A percentile compares a stretch with the other conserved stretches of the same genome.
Evolutionary conservation across 805 yeast species (phyloP).

Genomic region (Zygotorulaspora chibaensis): DNA sequence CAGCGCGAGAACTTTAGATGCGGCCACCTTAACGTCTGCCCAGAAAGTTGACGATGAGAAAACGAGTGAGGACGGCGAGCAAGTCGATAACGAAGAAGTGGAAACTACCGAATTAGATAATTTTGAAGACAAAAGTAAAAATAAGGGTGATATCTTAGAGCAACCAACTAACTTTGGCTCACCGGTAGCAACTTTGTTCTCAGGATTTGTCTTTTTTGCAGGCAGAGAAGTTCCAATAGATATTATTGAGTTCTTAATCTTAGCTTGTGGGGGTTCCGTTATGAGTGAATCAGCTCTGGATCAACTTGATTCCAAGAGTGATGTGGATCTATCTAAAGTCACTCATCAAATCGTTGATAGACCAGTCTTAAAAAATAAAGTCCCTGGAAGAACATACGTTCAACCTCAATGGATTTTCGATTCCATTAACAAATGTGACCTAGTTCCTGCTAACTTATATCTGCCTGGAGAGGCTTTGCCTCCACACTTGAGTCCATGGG

Average conservation of each 20-base stretch:
- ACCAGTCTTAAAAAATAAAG: constrained; percentile 70
- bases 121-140: constrained; percentile 60
- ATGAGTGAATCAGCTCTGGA: constrained; percentile 86
- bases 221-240: constrained; percentile 97
- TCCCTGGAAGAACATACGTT: constrained; percentile 86
- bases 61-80: constrained; percentile 36
- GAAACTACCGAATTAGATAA: constrained; percentile 58
- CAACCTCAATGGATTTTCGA: constrained; percentile 99
- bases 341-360: constrained; percentile 96
- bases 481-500: constrained; percentile 98
- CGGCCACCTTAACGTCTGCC: constrained; percentile 53
- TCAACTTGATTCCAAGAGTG: constrained; percentile 46
- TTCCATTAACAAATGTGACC: constrained; percentile 69
- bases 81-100: constrained; percentile 35
- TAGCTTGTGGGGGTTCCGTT: constrained; percentile 81
- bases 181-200: constrained; percentile 61
- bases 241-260: constrained; percentile 77
- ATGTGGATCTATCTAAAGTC: constrained; percentile 58
- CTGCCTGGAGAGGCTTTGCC: constrained; percentile 95
- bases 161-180: constrained; percentile 66
- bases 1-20: constrained; percentile 34
- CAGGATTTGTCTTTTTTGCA: constrained; percentile 72
- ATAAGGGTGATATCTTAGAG: constrained; percentile 59
- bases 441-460: constrained; percentile 74
- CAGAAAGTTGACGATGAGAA: constrained; percentile 40